Base-by-base conservation (phyloP, 2,329 filamentous ascomycete genomes). In the Lecanicillium sp. region DNA sequence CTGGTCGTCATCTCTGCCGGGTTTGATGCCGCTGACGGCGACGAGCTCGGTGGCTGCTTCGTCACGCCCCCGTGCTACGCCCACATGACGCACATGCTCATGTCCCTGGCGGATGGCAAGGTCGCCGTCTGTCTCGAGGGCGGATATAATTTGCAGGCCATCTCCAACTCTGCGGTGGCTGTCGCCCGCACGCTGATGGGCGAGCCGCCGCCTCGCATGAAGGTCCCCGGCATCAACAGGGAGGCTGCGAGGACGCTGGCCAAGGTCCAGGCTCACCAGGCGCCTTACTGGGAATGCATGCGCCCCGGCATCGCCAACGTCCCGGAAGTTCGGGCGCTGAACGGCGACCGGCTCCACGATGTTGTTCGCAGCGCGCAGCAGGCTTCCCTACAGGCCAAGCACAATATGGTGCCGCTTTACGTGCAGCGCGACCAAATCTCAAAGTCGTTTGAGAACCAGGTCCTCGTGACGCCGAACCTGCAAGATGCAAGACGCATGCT, bases 11-110 rank as follows among this genome's bases (percentile, higher is more conserved):
- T 98, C 49, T 93, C 93, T 17, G 90, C 93, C 35, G 93, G 93
- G 1, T 98, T 98, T 58, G 93, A 98, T 64, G 93, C 93, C 14
- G 93, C 93, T 0, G 87, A 87, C 54, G 93, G 93, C 11, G 93
- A 98, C 64, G 84, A 93, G 60, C 77, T 98, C 2, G 93, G 93
- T 43, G 89, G 87, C 26, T 98, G 93, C 63, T 91, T 89, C 60
- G 93, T 98, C 5, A 86, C 90, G 1, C 93, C 93, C 0, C 70
- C 83, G 4, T 95, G 93, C 62, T 98, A 97, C 62, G 88, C 90
- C 12, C 91, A 98, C 62, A 97, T 98, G 93, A 97, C 93, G 14
- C 90, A 96, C 62, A 96, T 97, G 91, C 79, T 98, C 40, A 97
- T 96, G 90, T 90, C 88, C 2, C 74, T 98, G 17, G 91, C 93